Percentiles rank a stretch among this genome's conserved stretches.
phyloP scores from a whole-genome alignment of 352 stramenopile genomes.

The Phytophthora capsici region DNA sequence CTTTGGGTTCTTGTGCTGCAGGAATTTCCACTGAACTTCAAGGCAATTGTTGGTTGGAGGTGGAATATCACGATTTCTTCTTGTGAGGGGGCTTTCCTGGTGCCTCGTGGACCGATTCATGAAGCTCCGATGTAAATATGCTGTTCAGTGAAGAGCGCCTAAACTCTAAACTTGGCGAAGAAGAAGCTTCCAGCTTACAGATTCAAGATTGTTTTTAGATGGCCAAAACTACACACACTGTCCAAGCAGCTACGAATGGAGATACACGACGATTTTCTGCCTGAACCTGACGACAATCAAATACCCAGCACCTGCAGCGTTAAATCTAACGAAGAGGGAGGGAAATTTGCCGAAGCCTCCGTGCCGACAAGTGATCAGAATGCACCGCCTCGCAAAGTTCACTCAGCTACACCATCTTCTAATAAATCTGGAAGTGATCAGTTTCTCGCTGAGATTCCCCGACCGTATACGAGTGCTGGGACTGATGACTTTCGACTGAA shows the following conservation, averaged over 20 bases:
- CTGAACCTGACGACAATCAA: conserved; percentile 18
- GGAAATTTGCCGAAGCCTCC: background rate
- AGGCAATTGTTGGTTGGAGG: conserved; percentile 38
- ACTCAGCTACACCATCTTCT: conserved; percentile 14
- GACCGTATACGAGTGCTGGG: conserved; percentile 25
- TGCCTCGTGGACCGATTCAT: conserved; percentile 31
- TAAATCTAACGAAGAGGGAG: background rate
- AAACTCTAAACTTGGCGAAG: conserved; percentile 23
- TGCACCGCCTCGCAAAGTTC: conserved; percentile 19
- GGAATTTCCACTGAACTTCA: conserved; percentile 66
- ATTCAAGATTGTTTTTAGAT: conserved; percentile 16
- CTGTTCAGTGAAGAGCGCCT: no score
- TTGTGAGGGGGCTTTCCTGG: conserved; percentile 36
- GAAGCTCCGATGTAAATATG: background rate
- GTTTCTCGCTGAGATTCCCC: background rate
- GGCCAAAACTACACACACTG: no score
- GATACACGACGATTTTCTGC: conserved; percentile 5
- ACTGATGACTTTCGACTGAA: conserved; percentile 3
- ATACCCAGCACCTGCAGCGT: background rate
- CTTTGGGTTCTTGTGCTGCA: conserved; percentile 49
- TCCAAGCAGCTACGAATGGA: conserved; percentile 18
- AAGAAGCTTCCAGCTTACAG: no score
- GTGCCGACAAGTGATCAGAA: background rate
- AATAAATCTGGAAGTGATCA: conserved; percentile 4
- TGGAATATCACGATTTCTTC: conserved; percentile 35